Evolutionary conservation across 306 rosid genomes (phyloP).

Genomic region (Quercus glauca): DNA sequence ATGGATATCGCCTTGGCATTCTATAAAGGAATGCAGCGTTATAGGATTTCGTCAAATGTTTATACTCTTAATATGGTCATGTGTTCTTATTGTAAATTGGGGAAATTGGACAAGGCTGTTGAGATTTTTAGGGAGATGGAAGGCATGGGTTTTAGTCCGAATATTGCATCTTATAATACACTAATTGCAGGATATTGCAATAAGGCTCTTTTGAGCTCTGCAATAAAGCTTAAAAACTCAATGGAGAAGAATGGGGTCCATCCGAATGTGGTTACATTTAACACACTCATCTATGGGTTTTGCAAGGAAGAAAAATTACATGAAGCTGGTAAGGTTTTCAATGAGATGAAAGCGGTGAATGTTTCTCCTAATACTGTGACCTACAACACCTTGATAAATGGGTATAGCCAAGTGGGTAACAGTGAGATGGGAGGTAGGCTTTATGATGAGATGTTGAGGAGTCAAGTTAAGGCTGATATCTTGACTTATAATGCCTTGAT

Average conservation of each 20-base stretch:
- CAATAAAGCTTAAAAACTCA: slow-evolving; percentile 49
- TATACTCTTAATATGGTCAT: slow-evolving; percentile 74
- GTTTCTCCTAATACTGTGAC: slow-evolving; percentile 67
- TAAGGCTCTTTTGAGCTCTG: slow-evolving; percentile 59
- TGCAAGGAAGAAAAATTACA: slow-evolving; percentile 66
- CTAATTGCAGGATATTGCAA: slow-evolving; percentile 73
- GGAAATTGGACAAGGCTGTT: slow-evolving; percentile 54
- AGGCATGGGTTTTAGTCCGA: slow-evolving; percentile 68
- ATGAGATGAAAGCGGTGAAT: slow-evolving; percentile 59
- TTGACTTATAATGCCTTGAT: slow-evolving; percentile 79
- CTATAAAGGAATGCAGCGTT: slow-evolving; percentile 45
- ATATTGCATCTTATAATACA: slow-evolving; percentile 55
- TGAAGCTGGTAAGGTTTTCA: slow-evolving; percentile 63
- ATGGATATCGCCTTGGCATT: slow-evolving; percentile 52
- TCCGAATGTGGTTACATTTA: slow-evolving; percentile 62
- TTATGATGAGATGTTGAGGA: slow-evolving; percentile 68
- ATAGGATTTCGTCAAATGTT: slow-evolving; percentile 51
- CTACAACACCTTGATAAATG: slow-evolving; percentile 70
- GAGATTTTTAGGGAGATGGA: slow-evolving; percentile 55
- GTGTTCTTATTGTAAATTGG: slow-evolving; percentile 58
- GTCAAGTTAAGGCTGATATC: slow-evolving; percentile 61
- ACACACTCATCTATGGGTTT: slow-evolving; percentile 66
- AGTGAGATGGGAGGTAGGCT: slow-evolving; percentile 58
- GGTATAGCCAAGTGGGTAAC: slow-evolving; percentile 56
- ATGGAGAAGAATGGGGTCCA: slow-evolving; percentile 57